Percentiles rank a stretch among this genome's conserved stretches.
Conservation (phyloP, 192 early-diverging fungal genomes). For the Coemansia sp. region DNA sequence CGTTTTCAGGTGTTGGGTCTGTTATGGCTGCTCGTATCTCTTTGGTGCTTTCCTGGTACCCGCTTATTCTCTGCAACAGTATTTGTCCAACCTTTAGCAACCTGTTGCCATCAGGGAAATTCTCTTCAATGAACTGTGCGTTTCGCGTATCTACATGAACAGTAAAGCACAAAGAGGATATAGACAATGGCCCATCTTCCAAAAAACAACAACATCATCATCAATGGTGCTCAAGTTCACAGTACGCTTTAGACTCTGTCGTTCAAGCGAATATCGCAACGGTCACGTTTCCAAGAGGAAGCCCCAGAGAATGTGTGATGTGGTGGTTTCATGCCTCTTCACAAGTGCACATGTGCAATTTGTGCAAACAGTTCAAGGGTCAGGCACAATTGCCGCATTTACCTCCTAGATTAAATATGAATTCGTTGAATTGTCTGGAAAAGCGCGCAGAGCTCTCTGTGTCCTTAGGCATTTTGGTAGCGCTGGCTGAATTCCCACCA, state of each 20-base stretch:
- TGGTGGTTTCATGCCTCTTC: too few species aligned
- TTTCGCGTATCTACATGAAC: slow-evolving; percentile 28
- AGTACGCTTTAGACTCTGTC: not conserved
- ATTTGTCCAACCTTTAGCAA: slow-evolving; percentile 25
- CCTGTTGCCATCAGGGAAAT: slow-evolving; percentile 33
- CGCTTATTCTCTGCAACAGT: slow-evolving; percentile 37
- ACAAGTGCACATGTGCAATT: not conserved
- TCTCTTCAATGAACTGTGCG: slow-evolving; percentile 28
- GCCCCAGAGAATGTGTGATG: too few species aligned
- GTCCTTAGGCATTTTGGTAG: slow-evolving; percentile 22
- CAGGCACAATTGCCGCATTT: slow-evolving; percentile 1
- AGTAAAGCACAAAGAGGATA: not conserved
- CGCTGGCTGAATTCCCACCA: slow-evolving; percentile 13
- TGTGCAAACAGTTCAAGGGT: not conserved
- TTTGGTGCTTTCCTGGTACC: slow-evolving; percentile 40
- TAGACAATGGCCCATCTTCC: not conserved
- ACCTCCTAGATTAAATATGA: slow-evolving; percentile 54
- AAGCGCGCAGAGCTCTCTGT: slow-evolving; percentile 36
- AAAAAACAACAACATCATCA: not conserved
- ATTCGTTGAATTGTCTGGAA: slow-evolving; percentile 53
- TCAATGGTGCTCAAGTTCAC: not conserved
- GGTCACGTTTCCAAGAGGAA: too few species aligned
- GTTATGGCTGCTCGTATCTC: slow-evolving; percentile 74
- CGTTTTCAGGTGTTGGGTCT: slow-evolving; percentile 77
- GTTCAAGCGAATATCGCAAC: too few species aligned